These are phyloP conservation scores for Sphagnurus paluster DNA, from an alignment of 1,284 basidiomycete species.

Conservation along the genomic window DNA sequence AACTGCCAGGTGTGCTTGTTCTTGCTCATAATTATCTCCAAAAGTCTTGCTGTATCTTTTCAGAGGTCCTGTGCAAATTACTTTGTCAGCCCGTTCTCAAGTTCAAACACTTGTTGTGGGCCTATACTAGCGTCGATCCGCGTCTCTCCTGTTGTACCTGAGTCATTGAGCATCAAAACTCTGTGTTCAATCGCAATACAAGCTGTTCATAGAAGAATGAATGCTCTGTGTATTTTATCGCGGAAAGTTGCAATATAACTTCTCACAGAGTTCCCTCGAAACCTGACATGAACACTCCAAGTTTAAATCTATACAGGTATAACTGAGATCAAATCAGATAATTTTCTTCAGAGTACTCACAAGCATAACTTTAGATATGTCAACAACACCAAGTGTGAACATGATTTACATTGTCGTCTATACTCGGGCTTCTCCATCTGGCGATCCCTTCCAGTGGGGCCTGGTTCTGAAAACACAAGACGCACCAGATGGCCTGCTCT, in stretches of 20 bases:
- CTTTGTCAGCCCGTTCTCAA: neutral
- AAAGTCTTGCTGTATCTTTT: too few relatives aligned
- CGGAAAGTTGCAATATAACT: too few relatives aligned
- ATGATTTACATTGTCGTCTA: neutral
- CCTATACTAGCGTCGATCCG: neutral
- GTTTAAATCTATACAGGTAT: neutral
- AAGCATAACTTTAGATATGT: neutral
- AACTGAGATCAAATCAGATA: neutral
- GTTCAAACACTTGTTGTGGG: neutral
- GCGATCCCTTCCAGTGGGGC: neutral
- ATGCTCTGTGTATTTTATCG: neutral
- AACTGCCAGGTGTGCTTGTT: too few relatives aligned
- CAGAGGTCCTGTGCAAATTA: too few relatives aligned
- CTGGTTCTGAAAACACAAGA: neutral
- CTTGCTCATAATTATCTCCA: too few relatives aligned
- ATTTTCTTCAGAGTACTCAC: neutral
- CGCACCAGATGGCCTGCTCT: neutral
- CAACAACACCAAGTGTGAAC: neutral
- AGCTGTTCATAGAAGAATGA: neutral
- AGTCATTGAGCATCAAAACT: neutral
- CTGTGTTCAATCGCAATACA: neutral
- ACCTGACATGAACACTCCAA: neutral
- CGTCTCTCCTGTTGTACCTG: neutral
- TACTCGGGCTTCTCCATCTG: neutral
- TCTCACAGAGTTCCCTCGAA: neutral